A percentile compares a stretch with the other conserved stretches of the same genome.
Evolutionary conservation across 164 flowering plant genomes (phyloP).

Genomic region (Cinnamomum micranthum): DNA sequence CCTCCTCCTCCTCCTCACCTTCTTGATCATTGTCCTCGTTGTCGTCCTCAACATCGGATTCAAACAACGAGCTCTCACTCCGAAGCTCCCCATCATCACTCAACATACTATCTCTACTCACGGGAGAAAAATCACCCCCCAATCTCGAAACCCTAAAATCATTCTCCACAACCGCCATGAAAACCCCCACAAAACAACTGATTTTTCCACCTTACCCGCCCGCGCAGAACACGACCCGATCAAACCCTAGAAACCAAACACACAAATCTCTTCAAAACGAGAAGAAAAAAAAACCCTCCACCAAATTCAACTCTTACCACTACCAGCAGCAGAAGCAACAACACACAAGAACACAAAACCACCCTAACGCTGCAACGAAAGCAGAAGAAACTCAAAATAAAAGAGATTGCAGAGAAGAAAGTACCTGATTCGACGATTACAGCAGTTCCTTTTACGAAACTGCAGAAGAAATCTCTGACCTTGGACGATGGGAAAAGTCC

Average conservation of each 20-base stretch:
- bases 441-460: not conserved
- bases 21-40: not conserved
- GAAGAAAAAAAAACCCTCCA: no score
- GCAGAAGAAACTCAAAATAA: not conserved
- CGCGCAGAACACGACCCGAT: no score
- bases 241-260: no score
- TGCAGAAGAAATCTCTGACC: not conserved
- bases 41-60: slow-evolving; percentile 20
- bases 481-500: not conserved
- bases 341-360: not conserved
- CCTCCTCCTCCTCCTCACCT: not conserved
- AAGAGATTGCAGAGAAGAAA: not conserved
- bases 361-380: not conserved
- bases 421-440: not conserved
- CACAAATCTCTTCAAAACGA: no score
- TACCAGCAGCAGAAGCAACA: no score
- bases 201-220: not conserved
- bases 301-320: no score
- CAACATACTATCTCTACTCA: slow-evolving; percentile 55
- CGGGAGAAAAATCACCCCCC: slow-evolving; percentile 40
- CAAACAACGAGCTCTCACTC: slow-evolving; percentile 28
- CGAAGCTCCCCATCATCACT: slow-evolving; percentile 61
- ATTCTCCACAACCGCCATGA: slow-evolving; percentile 76
- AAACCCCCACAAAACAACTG: not conserved
- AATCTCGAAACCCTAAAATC: slow-evolving; percentile 10